Evolutionary conservation across 441 rosid genomes (phyloP).

Genomic region (Capsella rubella): DNA sequence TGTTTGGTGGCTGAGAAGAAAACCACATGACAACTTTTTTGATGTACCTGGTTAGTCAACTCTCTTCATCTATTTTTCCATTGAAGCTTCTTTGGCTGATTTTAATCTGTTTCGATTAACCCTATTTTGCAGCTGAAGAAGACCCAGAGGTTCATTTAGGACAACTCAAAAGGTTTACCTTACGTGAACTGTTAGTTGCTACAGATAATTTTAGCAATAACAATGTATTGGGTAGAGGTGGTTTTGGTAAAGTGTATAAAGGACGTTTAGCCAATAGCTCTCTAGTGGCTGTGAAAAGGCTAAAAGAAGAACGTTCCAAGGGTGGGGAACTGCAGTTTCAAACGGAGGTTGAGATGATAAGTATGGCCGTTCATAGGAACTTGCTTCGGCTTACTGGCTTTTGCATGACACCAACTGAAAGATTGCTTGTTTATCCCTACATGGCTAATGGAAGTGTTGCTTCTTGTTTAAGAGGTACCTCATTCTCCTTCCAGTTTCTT

Average conservation of each 20-base stretch:
- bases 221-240: conserved; percentile 80
- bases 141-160: conserved; percentile 92
- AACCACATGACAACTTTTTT: conserved; percentile 74
- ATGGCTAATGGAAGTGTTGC: conserved; percentile 97
- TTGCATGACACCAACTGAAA: conserved; percentile 96
- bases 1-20: conserved; percentile 70
- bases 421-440: conserved; percentile 86
- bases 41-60: conserved; percentile 81
- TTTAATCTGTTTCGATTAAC: conserved; percentile 26
- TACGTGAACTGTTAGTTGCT: conserved; percentile 89
- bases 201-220: conserved; percentile 77
- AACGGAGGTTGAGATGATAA: conserved; percentile 91
- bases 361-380: conserved; percentile 92
- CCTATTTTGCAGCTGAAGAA: conserved; percentile 70
- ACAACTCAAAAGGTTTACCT: conserved; percentile 77
- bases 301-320: conserved; percentile 86
- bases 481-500: neutral
- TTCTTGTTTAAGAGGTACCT: conserved; percentile 86
- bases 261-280: conserved; percentile 81
- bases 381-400: conserved; percentile 86
- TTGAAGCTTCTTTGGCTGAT: conserved; percentile 32
- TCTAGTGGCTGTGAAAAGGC: conserved; percentile 86
- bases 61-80: conserved; percentile 11
- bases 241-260: conserved; percentile 90
- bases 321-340: conserved; percentile 93